phyloP scores from a whole-genome alignment of 2,329 filamentous ascomycete species.

The Calonectria ilicicola region DNA sequence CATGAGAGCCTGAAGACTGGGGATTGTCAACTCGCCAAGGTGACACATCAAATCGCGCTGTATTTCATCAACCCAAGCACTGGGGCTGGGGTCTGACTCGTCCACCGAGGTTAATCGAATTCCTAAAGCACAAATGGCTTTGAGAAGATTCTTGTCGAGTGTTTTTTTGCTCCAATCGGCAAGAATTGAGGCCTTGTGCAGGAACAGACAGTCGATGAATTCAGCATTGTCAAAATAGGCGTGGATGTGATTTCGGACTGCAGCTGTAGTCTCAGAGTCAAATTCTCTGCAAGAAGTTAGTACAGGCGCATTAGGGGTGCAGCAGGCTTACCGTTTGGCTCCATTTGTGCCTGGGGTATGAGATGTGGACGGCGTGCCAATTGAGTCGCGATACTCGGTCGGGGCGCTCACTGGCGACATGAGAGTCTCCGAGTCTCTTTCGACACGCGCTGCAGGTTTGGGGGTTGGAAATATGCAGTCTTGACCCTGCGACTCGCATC shows the following conservation, averaged over 20 bases:
- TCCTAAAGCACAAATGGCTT: conserved; percentile 35
- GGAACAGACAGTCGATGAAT: conserved; percentile 31
- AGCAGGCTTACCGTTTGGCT: neutral
- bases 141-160: conserved; percentile 34
- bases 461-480: conserved; percentile 21
- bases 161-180: conserved; percentile 39
- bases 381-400: neutral
- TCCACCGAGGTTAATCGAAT: neutral
- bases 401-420: conserved; percentile 18
- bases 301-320: neutral
- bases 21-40: conserved; percentile 20
- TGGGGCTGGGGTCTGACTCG: neutral
- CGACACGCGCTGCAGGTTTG: neutral
- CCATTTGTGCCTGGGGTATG: neutral
- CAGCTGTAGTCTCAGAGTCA: conserved; percentile 19
- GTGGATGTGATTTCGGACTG: conserved; percentile 28
- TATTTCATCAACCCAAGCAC: conserved; percentile 37
- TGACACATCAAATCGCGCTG: conserved; percentile 19
- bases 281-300: conserved; percentile 20
- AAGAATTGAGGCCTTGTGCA: conserved; percentile 36
- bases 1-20: conserved; percentile 36
- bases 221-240: conserved; percentile 38
- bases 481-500: conserved; percentile 40
- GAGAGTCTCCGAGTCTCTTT: neutral
- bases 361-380: neutral